A percentile compares a stretch with the other conserved stretches of the same genome.
These are phyloP conservation scores for Nannizzia gypsea DNA, from an alignment of 2,329 filamentous ascomycete genomes.

Conservation along the genomic window DNA sequence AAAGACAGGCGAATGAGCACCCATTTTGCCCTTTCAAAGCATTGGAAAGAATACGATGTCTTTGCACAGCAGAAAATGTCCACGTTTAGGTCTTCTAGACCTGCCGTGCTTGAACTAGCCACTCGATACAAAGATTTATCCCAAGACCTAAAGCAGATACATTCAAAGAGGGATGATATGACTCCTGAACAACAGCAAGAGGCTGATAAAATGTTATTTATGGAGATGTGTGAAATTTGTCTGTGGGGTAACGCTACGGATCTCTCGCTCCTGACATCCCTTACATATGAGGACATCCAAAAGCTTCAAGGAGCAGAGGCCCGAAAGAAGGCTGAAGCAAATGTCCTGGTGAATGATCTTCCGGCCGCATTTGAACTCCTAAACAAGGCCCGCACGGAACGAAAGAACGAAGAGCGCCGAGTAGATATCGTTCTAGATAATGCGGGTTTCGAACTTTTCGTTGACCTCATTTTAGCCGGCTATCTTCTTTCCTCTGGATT, in stretches of 20 bases:
- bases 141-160: conserved; percentile 49
- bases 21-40: conserved; percentile 60
- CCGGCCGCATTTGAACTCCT: conserved; percentile 58
- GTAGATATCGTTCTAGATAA: conserved; percentile 97
- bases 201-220: conserved; percentile 67
- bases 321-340: conserved; percentile 75
- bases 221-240: conserved; percentile 91
- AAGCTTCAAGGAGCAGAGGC: conserved; percentile 85
- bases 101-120: conserved; percentile 72
- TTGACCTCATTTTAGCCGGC: conserved; percentile 82
- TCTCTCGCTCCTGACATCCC: conserved; percentile 74
- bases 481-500: conserved; percentile 77
- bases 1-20: conserved; percentile 61
- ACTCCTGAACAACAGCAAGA: conserved; percentile 43
- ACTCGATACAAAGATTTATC: conserved; percentile 65
- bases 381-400: conserved; percentile 50
- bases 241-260: conserved; percentile 97
- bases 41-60: conserved; percentile 86
- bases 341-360: conserved; percentile 83
- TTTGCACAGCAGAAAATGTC: conserved; percentile 82
- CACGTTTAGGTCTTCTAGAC: conserved; percentile 83
- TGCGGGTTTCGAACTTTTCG: conserved; percentile 91
- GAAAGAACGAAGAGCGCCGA: conserved; percentile 52
- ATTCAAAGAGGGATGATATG: conserved; percentile 17
- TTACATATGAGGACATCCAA: conserved; percentile 93